Base-by-base conservation (phyloP, 345 rosid species). In the Laguncularia racemosa region DNA sequence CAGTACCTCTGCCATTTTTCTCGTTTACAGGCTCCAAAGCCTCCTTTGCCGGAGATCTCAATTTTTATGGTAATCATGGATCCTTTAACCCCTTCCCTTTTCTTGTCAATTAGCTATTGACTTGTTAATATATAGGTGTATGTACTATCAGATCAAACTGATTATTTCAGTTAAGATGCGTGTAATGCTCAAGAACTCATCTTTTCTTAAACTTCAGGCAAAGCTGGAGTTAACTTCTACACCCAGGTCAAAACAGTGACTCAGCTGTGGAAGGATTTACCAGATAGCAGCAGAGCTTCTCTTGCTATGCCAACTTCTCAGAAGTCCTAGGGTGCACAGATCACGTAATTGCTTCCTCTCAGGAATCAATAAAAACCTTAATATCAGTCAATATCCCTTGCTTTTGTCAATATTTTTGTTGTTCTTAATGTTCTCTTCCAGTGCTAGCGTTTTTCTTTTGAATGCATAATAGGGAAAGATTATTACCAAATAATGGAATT, bases 221-320 rank as follows among this genome's bases (percentile, higher is more conserved):
- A 92, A 75, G 96, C 99, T 10, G 99, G 99, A 63, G 97, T 89
- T 0, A 76, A 86, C 62, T 92, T 92, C 62, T 89, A 64, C 81
- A 89, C 99, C 57, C 99, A 86, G 74, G 83, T 87, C 64, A 92
- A 89, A 60, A 93, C 99, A 46, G 71, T 93, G 26, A 93, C 99
- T 47, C 99, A 93, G 61, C 99, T 89, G 57, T 89, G 99, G 99
- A 93, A 89, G 78, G 96, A 85, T 71, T 78, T 84, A 61, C 88
- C 93, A 4, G 78, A 69, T 12, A 81, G 85, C 18, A 62, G 62
- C 3, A 82, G 88, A 46, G 84, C 89, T 59, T 93, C 97, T 16
- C 81, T 93, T n/a, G 99, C 97, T 46, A 93, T 93, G 99, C 99
- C 99, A 13, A 93, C 95, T 8, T 93, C 97, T 6, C 89, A 83